Percentiles rank a stretch among this genome's conserved stretches.
Evolutionary conservation across 148 eudicot species (phyloP).

Genomic region (Vaccinium vitisidaea): DNA sequence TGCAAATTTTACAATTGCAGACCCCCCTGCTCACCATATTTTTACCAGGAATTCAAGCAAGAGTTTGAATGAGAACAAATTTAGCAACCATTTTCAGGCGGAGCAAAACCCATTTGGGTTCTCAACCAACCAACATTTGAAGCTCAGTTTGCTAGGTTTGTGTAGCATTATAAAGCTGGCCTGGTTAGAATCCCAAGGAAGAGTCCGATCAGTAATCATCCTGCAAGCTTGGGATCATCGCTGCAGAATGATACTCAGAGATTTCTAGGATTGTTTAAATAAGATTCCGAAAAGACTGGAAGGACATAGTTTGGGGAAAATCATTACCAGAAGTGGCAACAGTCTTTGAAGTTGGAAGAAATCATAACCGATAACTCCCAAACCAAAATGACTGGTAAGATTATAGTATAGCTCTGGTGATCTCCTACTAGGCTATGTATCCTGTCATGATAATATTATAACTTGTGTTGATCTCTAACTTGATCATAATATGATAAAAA

Average conservation of each 20-base stretch:
- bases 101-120: background rate
- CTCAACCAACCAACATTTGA: background rate
- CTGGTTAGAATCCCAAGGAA: too few relatives aligned
- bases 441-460: background rate
- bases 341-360: background rate
- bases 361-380: background rate
- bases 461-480: background rate
- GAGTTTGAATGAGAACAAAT: slow-evolving; percentile 5
- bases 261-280: too few relatives aligned
- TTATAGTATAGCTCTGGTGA: background rate
- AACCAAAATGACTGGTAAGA: background rate
- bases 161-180: too few relatives aligned
- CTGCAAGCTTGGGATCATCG: too few relatives aligned
- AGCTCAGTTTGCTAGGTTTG: background rate
- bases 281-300: too few relatives aligned
- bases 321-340: too few relatives aligned
- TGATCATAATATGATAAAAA: background rate
- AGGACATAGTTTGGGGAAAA: too few relatives aligned
- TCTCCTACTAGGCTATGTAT: background rate
- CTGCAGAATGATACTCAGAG: too few relatives aligned
- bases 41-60: background rate
- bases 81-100: background rate
- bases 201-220: too few relatives aligned
- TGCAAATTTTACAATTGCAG: slow-evolving; percentile 3
- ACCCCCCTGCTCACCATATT: background rate